A percentile compares a stretch with the other conserved stretches of the same genome.
These are phyloP conservation scores for Pichia exigua DNA, from an alignment of 805 yeast genomes.

Conservation along the genomic window DNA sequence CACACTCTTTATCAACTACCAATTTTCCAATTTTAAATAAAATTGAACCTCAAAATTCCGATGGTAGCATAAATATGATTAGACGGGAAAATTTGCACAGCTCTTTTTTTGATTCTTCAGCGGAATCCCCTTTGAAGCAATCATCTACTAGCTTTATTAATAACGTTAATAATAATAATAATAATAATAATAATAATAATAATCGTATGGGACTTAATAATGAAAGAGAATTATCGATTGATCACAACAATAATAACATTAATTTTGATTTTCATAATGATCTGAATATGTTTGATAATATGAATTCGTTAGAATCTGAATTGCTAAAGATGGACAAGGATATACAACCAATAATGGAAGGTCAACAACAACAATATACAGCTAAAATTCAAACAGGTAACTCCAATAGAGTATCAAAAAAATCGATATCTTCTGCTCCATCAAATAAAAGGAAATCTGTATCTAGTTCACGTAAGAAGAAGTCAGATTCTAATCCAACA, in stretches of 20 bases:
- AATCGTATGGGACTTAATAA: constrained; percentile 11
- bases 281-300: constrained; percentile 21
- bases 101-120: constrained; percentile 16
- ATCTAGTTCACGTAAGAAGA: background rate
- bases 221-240: constrained; percentile 5
- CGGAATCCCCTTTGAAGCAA: constrained; percentile 17
- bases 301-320: constrained; percentile 4
- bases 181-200: constrained; percentile 5
- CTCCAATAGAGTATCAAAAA: background rate
- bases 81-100: background rate
- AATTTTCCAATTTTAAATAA: background rate
- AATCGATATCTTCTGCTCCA: background rate
- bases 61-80: background rate
- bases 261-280: constrained; percentile 25
- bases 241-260: constrained; percentile 12
- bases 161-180: constrained; percentile 8
- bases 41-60: background rate
- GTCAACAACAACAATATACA: background rate
- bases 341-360: background rate
- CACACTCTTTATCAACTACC: constrained; percentile 2
- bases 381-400: background rate
- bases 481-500: background rate
- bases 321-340: background rate
- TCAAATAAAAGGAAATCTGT: background rate
- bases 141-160: background rate